phyloP scores from a whole-genome alignment of 2,329 filamentous ascomycete genomes.

The Botryotinia narcissicola region DNA sequence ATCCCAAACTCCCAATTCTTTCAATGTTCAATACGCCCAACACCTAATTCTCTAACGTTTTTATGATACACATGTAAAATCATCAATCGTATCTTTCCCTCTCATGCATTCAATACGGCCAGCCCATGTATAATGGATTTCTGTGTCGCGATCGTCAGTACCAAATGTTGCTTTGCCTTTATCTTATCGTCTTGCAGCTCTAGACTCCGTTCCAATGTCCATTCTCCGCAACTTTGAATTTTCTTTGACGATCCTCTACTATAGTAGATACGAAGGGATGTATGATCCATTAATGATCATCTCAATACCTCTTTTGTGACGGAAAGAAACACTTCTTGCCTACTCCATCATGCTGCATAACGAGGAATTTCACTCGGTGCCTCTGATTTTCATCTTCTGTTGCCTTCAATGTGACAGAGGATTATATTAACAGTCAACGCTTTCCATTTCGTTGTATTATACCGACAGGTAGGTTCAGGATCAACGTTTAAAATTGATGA shows the following conservation, averaged over 20 bases:
- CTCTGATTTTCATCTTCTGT: not conserved
- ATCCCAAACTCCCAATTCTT: not conserved
- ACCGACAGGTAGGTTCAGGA: not conserved
- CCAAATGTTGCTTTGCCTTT: not conserved
- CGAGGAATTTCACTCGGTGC: not conserved
- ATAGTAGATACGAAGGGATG: not conserved
- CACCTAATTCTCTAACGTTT: not conserved
- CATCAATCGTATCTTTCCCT: slow-evolving; percentile 1
- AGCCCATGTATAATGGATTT: not conserved
- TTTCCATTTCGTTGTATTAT: not conserved
- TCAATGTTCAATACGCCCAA: not conserved
- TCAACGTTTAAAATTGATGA: slow-evolving; percentile 27
- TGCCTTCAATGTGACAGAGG: not conserved
- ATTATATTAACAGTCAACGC: not conserved
- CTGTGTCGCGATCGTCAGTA: not conserved
- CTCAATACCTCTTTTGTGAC: not conserved
- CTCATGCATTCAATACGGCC: not conserved
- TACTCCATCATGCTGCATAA: not conserved
- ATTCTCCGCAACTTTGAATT: not conserved
- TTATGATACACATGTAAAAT: slow-evolving; percentile 10
- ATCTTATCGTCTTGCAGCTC: not conserved
- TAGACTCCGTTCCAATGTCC: not conserved
- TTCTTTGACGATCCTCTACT: not conserved
- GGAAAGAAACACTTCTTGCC: not conserved
- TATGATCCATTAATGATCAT: not conserved